phyloP scores from a whole-genome alignment of 2,329 filamentous ascomycete genomes.

The Talaromyces albobiverticillius region DNA sequence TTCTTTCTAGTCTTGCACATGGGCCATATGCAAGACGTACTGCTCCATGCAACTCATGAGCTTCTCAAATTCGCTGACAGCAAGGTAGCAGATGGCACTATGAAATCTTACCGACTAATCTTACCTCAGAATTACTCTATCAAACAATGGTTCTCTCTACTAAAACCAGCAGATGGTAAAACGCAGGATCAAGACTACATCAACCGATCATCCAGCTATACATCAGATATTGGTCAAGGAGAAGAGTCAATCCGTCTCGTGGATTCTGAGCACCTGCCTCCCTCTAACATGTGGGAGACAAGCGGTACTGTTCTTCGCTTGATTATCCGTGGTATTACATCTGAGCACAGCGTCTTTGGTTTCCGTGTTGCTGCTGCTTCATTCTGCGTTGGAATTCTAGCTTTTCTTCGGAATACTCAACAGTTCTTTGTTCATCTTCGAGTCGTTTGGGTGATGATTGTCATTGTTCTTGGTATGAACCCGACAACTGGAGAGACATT shows the following conservation, averaged over 20 bases:
- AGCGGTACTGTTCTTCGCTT: not conserved
- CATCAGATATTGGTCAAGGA: not conserved
- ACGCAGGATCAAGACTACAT: not conserved
- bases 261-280: not conserved
- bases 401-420: conserved; percentile 62
- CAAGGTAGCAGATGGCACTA: conserved; percentile 5
- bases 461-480: conserved; percentile 70
- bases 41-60: not conserved
- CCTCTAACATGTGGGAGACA: not conserved
- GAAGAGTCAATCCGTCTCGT: not conserved
- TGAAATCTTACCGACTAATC: not conserved
- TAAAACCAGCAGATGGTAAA: not conserved
- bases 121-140: not conserved
- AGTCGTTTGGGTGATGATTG: conserved; percentile 74
- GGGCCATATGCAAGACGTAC: not conserved
- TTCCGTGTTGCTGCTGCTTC: conserved; percentile 62
- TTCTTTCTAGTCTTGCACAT: conserved; percentile 4
- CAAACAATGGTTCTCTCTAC: not conserved
- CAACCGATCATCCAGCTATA: not conserved
- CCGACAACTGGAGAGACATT: not conserved
- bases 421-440: conserved; percentile 66
- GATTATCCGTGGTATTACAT: not conserved
- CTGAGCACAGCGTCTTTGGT: not conserved
- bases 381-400: conserved; percentile 67
- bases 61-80: not conserved